Conservation (phyloP, 805 yeast genomes). For the Yarrowia sp. region DNA sequence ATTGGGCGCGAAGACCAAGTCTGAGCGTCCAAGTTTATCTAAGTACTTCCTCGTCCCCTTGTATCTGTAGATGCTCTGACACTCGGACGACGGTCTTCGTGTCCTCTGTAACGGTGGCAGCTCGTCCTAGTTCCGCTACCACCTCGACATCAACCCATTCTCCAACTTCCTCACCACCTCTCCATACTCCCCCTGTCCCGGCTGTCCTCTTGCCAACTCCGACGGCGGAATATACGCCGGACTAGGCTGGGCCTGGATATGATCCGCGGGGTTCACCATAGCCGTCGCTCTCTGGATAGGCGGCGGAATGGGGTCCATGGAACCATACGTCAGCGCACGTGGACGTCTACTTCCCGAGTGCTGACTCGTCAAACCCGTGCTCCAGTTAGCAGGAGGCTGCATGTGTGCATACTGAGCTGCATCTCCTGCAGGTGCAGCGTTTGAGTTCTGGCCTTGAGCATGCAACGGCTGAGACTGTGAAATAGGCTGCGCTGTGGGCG, state of each 20-base stretch:
- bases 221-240: slow-evolving; percentile 46
- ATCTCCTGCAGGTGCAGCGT: background rate
- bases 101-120: background rate
- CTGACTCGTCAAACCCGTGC: background rate
- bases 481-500: slow-evolving; percentile 24
- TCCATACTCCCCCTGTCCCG: slow-evolving; percentile 28
- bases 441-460: slow-evolving; percentile 19
- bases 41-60: background rate
- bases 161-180: slow-evolving; percentile 38
- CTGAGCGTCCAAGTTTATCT: no score
- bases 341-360: slow-evolving; percentile 34
- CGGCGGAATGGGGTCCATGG: slow-evolving; percentile 42
- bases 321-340: slow-evolving; percentile 44
- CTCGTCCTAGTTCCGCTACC: background rate
- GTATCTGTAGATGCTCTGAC: background rate
- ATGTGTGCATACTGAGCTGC: slow-evolving; percentile 11
- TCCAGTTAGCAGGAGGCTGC: slow-evolving; percentile 23
- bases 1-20: no score
- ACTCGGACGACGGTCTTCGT: background rate
- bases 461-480: slow-evolving; percentile 15
- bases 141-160: slow-evolving; percentile 32
- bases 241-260: slow-evolving; percentile 42
- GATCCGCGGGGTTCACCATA: slow-evolving; percentile 41
- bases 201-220: slow-evolving; percentile 32
- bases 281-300: slow-evolving; percentile 45